phyloP scores from a whole-genome alignment of 805 yeast species.

The Pichia exigua region DNA sequence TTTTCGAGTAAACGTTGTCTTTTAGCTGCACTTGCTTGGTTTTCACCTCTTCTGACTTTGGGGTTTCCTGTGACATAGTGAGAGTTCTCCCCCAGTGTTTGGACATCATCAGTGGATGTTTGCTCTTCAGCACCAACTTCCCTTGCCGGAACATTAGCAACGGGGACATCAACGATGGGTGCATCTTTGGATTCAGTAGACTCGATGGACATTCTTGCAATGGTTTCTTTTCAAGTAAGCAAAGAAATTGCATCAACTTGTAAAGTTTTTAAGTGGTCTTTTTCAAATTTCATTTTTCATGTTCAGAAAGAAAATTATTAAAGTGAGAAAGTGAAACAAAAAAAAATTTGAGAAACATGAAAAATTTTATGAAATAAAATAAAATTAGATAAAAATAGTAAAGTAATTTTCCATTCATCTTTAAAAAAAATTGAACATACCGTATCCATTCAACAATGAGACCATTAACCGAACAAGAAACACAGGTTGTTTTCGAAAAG shows the following conservation, averaged over 20 bases:
- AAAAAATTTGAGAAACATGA: neutral
- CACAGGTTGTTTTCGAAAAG: slow-evolving; percentile 91
- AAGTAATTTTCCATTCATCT: neutral
- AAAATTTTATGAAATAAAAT: neutral
- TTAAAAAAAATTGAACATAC: neutral
- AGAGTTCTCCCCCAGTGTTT: neutral
- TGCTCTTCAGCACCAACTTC: neutral
- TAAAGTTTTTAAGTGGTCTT: neutral
- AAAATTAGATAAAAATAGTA: neutral
- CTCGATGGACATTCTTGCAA: neutral
- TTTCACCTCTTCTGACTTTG: slow-evolving; percentile 22
- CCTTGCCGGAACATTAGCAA: neutral
- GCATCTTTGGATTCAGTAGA: neutral
- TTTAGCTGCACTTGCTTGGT: slow-evolving; percentile 21
- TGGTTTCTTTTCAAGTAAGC: neutral
- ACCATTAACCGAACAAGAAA: slow-evolving; percentile 93
- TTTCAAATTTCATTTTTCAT: neutral
- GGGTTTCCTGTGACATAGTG: neutral
- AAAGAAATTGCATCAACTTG: neutral
- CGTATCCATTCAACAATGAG: slow-evolving; percentile 53
- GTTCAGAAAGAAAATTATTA: neutral
- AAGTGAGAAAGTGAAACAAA: too few relatives aligned
- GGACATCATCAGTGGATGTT: neutral
- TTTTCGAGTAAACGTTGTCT: slow-evolving; percentile 24
- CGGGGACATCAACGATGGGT: neutral